These are phyloP conservation scores for Lactarius hatsudake DNA, from an alignment of 768 basidiomycete species.

Conservation along the genomic window DNA sequence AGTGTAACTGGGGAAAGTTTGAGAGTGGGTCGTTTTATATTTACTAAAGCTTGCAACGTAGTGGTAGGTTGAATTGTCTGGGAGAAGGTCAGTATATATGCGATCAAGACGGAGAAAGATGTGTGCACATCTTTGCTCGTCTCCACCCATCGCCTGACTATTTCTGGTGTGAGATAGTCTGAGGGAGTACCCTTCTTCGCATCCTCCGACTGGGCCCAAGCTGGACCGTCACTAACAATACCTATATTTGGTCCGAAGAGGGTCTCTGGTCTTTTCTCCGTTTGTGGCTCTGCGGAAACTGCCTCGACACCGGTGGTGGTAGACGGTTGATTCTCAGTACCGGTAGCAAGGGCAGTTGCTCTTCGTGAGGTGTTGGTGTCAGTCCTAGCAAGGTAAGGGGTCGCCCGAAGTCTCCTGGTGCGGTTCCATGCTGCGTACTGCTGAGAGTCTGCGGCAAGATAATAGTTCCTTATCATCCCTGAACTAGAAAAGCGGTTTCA, in stretches of 20 bases:
- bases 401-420: conserved; percentile 48
- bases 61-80: conserved; percentile 84
- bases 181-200: conserved; percentile 57
- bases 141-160: conserved; percentile 80
- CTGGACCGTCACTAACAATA: conserved; percentile 60
- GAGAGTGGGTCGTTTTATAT: conserved; percentile 87
- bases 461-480: conserved; percentile 2
- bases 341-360: conserved; percentile 50
- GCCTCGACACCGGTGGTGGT: conserved; percentile 31
- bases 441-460: conserved; percentile 39
- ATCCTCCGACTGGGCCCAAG: conserved; percentile 59
- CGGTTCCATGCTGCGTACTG: conserved; percentile 60
- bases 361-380: conserved; percentile 48
- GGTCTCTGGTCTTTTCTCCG: conserved; percentile 66
- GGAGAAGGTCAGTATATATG: background rate
- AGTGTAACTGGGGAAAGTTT: conserved; percentile 63
- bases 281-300: conserved; percentile 35
- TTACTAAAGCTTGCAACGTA: conserved; percentile 90
- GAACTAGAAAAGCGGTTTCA: conserved; percentile 22
- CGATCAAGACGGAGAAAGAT: background rate
- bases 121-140: conserved; percentile 76
- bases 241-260: conserved; percentile 93
- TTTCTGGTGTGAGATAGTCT: conserved; percentile 77
- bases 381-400: conserved; percentile 52
- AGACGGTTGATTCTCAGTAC: conserved; percentile 20